Conservation (phyloP, 1,284 basidiomycete species). For the Sporisorium sorghi region DNA sequence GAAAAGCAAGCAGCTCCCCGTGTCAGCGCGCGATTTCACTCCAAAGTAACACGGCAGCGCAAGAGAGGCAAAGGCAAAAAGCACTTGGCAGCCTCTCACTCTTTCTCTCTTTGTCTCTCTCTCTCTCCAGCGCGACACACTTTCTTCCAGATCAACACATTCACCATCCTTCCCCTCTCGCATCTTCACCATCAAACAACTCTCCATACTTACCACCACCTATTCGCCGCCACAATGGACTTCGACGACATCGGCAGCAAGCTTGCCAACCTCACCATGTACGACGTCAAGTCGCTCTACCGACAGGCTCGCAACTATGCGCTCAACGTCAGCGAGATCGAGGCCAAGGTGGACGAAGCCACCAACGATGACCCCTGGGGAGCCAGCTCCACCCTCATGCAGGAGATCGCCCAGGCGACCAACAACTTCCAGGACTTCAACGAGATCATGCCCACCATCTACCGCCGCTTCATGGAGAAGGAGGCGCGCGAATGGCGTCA, state of each 20-base stretch:
- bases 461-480: constrained; percentile 83
- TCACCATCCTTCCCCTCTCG: background rate
- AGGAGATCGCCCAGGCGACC: constrained; percentile 95
- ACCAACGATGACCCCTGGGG: constrained; percentile 99
- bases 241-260: constrained; percentile 59
- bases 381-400: constrained; percentile 96
- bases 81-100: too few relatives aligned
- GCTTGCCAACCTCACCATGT: constrained; percentile 67
- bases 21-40: background rate
- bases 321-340: constrained; percentile 95
- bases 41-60: constrained; percentile 24
- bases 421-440: constrained; percentile 98
- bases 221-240: constrained; percentile 21
- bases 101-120: too few relatives aligned
- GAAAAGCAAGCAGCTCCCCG: background rate
- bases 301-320: constrained; percentile 73
- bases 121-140: too few relatives aligned
- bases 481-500: constrained; percentile 98
- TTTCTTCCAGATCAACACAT: constrained; percentile 8
- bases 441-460: constrained; percentile 99
- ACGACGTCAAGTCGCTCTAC: constrained; percentile 67
- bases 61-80: too few relatives aligned
- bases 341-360: constrained; percentile 94
- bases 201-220: too few relatives aligned
- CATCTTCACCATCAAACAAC: background rate